These are phyloP conservation scores for Auricularia heimuer DNA, from an alignment of 768 basidiomycete species.

Conservation along the genomic window DNA sequence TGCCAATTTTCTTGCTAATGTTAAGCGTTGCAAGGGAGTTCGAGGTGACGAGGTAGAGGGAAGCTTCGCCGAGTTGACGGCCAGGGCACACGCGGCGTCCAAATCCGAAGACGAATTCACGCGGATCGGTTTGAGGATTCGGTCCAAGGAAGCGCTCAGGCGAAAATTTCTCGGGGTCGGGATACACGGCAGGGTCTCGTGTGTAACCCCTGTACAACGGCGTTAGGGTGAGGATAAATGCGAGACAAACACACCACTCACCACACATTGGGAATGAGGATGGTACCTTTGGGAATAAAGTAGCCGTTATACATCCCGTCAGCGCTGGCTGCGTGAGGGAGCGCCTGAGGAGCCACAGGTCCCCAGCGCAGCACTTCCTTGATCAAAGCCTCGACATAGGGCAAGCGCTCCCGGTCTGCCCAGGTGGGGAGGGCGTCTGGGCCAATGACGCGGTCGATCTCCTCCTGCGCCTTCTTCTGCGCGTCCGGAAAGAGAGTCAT, in stretches of 20 bases:
- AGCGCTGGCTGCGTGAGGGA: slow-evolving; percentile 36
- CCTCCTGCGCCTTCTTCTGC: slow-evolving; percentile 16
- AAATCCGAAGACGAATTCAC: neutral
- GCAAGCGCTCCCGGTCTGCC: slow-evolving; percentile 11
- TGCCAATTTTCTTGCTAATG: neutral
- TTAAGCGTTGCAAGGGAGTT: neutral
- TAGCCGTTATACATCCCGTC: slow-evolving; percentile 36
- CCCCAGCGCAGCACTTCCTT: slow-evolving; percentile 16
- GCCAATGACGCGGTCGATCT: slow-evolving; percentile 16
- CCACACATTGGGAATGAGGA: slow-evolving; percentile 42
- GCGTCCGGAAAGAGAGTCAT: slow-evolving; percentile 17
- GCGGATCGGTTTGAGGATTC: neutral
- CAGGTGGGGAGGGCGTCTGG: slow-evolving; percentile 14
- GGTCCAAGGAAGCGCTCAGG: slow-evolving; percentile 22
- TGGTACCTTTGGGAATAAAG: slow-evolving; percentile 38
- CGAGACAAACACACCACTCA: slow-evolving; percentile 8
- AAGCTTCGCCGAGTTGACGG: neutral
- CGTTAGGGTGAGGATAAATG: neutral
- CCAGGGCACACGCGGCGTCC: neutral
- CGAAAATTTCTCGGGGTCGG: slow-evolving; percentile 20
- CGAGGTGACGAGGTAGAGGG: neutral
- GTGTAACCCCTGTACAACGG: neutral
- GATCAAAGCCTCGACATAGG: slow-evolving; percentile 11
- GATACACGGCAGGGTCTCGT: slow-evolving; percentile 5
- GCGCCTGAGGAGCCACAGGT: slow-evolving; percentile 23